phyloP scores from a whole-genome alignment of 139 green algal species.

The Asterochloris sp. region DNA sequence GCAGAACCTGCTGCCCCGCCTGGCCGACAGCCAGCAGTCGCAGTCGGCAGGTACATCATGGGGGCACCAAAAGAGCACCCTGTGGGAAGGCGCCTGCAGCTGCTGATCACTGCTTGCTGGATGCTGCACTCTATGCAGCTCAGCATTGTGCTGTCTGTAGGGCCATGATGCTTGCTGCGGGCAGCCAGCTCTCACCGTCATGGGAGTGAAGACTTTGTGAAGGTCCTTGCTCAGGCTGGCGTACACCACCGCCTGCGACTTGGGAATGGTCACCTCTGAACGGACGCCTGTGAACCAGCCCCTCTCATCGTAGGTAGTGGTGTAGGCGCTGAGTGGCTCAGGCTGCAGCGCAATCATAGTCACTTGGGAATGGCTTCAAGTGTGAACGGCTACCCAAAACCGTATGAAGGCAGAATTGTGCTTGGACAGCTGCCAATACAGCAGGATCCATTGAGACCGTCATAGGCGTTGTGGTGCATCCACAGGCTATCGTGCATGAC shows the following conservation, averaged over 20 bases:
- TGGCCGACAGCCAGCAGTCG: no score
- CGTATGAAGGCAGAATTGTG: background rate
- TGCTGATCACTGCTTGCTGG: background rate
- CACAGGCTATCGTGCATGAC: background rate
- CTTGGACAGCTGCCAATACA: background rate
- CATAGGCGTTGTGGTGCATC: background rate
- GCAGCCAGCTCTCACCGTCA: constrained; percentile 13
- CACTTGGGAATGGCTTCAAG: no score
- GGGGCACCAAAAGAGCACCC: no score
- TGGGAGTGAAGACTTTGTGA: constrained; percentile 23
- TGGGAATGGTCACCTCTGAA: constrained; percentile 8
- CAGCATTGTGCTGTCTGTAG: background rate
- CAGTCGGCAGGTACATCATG: no score
- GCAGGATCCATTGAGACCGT: background rate
- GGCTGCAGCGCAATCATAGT: background rate
- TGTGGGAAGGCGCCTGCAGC: background rate
- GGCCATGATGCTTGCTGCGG: background rate
- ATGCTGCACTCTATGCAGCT: background rate
- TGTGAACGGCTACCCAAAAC: no score
- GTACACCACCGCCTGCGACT: constrained; percentile 15
- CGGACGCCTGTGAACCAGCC: constrained; percentile 21
- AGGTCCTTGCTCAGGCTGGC: constrained; percentile 19
- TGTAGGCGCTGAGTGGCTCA: constrained; percentile 2
- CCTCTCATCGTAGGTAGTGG: constrained; percentile 3
- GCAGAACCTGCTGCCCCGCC: no score